Evolutionary conservation across 2,329 filamentous ascomycete species (phyloP).

Genomic region (Trichoderma asperellum): DNA sequence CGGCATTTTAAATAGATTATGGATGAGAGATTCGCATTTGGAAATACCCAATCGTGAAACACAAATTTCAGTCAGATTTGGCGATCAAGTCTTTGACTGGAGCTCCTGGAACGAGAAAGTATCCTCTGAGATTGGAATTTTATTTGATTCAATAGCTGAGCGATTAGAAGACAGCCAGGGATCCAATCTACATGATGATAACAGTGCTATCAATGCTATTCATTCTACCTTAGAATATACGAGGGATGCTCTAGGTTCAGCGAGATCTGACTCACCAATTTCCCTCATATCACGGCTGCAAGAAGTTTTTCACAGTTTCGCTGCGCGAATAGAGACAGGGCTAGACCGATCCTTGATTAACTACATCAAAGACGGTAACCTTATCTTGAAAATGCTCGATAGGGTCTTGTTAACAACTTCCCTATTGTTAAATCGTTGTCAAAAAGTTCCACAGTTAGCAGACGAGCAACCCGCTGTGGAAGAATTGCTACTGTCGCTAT

Average conservation of each 20-base stretch:
- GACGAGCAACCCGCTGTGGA: constrained; percentile 52
- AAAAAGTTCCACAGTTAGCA: constrained; percentile 39
- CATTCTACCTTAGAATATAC: constrained; percentile 56
- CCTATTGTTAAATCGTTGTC: constrained; percentile 50
- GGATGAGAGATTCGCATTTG: constrained; percentile 37
- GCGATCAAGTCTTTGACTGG: constrained; percentile 57
- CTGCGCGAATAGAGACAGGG: constrained; percentile 37
- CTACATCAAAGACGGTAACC: constrained; percentile 10
- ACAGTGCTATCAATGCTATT: constrained; percentile 39
- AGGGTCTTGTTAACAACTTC: constrained; percentile 42
- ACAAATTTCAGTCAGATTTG: constrained; percentile 50
- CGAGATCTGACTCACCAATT: constrained; percentile 33
- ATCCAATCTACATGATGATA: constrained; percentile 12
- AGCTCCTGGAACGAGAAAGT: constrained; percentile 59
- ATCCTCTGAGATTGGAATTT: constrained; percentile 64
- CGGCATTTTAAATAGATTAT: constrained; percentile 52
- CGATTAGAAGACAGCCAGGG: constrained; percentile 40
- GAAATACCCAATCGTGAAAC: constrained; percentile 40
- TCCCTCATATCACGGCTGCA: constrained; percentile 45
- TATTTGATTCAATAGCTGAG: constrained; percentile 63
- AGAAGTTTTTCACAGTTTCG: constrained; percentile 50
- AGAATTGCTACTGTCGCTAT: constrained; percentile 50
- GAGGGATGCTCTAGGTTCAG: constrained; percentile 48
- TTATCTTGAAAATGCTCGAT: constrained; percentile 38
- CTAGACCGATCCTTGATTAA: constrained; percentile 24